These are phyloP conservation scores for Trichoderma sp. DNA, from an alignment of 2,329 filamentous ascomycete genomes.

Conservation along the genomic window DNA sequence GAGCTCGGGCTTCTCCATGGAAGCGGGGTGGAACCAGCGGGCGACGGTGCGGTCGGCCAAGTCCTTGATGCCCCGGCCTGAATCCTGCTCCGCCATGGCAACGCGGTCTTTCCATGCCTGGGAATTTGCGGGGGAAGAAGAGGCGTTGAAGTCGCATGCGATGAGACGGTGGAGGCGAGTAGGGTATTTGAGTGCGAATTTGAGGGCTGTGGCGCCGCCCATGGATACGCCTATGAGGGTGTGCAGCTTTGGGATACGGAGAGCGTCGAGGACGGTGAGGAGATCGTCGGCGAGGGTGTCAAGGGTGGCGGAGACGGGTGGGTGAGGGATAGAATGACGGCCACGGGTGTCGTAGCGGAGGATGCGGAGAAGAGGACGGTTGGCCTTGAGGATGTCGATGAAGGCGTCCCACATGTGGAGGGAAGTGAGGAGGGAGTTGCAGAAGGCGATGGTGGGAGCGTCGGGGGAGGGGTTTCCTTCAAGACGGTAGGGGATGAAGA, in stretches of 20 bases:
- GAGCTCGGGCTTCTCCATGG: slow-evolving; percentile 43
- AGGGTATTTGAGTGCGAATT: slow-evolving; percentile 67
- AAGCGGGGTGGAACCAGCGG: slow-evolving; percentile 72
- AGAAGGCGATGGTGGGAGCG: slow-evolving; percentile 71
- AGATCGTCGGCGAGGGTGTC: slow-evolving; percentile 69
- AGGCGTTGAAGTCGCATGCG: slow-evolving; percentile 75
- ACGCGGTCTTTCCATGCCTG: slow-evolving; percentile 78
- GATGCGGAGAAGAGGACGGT: slow-evolving; percentile 65
- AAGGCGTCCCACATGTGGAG: slow-evolving; percentile 79
- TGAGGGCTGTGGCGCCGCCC: slow-evolving; percentile 74
- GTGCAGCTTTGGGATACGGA: slow-evolving; percentile 65
- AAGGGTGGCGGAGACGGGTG: slow-evolving; percentile 53
- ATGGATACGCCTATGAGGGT: slow-evolving; percentile 74
- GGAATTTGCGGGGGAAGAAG: slow-evolving; percentile 70
- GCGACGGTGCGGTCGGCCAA: slow-evolving; percentile 69
- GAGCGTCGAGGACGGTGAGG: slow-evolving; percentile 60
- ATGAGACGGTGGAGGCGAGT: slow-evolving; percentile 59
- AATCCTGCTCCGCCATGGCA: slow-evolving; percentile 57
- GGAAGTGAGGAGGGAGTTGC: slow-evolving; percentile 77
- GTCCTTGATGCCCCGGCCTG: slow-evolving; percentile 58
- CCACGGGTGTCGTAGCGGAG: slow-evolving; percentile 77
- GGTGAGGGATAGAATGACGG: slow-evolving; percentile 50
- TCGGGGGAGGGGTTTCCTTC: slow-evolving; percentile 66
- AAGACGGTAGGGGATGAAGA: slow-evolving; percentile 68
- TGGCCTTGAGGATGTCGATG: slow-evolving; percentile 56